phyloP scores from a whole-genome alignment of 2,329 filamentous ascomycete species.

The Beauveria caledonica region DNA sequence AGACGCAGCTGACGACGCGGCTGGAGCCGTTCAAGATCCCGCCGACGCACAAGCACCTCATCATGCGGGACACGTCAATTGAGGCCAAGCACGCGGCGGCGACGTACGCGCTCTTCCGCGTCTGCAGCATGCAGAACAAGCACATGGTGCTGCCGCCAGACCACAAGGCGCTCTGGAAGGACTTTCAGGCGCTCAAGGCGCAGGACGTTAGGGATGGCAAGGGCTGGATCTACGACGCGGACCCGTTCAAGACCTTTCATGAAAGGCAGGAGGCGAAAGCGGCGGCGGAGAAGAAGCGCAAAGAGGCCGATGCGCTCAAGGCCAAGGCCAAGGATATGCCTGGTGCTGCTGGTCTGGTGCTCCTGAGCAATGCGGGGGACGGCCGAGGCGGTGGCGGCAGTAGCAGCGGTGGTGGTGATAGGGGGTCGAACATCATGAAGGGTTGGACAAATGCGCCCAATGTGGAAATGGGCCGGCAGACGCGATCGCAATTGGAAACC shows the following conservation, averaged over 20 bases:
- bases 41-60: constrained; percentile 64
- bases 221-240: constrained; percentile 89
- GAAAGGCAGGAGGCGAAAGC: constrained; percentile 73
- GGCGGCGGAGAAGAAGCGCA: constrained; percentile 69
- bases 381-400: background rate
- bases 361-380: constrained; percentile 37
- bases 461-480: constrained; percentile 84
- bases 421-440: constrained; percentile 44
- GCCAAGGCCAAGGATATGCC: constrained; percentile 60
- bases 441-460: constrained; percentile 81
- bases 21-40: constrained; percentile 80
- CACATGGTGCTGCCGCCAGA: constrained; percentile 90
- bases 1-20: constrained; percentile 68
- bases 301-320: constrained; percentile 58
- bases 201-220: constrained; percentile 68
- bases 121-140: constrained; percentile 92
- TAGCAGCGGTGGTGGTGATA: constrained; percentile 15
- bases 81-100: constrained; percentile 93
- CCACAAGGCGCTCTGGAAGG: constrained; percentile 86
- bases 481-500: constrained; percentile 69
- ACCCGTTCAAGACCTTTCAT: constrained; percentile 76
- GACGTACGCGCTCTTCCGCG: constrained; percentile 81
- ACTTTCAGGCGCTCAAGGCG: constrained; percentile 75
- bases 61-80: constrained; percentile 67
- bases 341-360: constrained; percentile 46